Conservation (phyloP, 345 rosid genomes). For the Linum lewisii region DNA sequence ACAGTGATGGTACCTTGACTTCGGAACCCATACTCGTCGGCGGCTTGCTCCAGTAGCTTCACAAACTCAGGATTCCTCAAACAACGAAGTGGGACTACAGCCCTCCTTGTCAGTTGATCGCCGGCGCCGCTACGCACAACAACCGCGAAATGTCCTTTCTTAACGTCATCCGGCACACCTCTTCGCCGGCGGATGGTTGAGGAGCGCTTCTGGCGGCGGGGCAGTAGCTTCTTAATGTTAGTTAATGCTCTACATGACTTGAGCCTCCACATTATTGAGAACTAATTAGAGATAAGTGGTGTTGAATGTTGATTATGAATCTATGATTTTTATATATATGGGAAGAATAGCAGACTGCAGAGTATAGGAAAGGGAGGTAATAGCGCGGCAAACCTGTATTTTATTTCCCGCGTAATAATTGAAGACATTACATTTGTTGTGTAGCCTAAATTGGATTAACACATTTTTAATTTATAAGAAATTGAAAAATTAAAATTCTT, state of each 20-base stretch:
- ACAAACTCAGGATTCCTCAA: neutral
- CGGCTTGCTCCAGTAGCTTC: neutral
- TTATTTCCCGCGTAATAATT: too few species aligned
- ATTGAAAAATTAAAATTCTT: too few species aligned
- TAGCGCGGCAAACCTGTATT: too few species aligned
- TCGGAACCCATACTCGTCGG: neutral
- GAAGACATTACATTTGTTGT: too few species aligned
- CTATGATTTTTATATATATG: too few species aligned
- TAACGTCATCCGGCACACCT: neutral
- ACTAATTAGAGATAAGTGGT: too few species aligned
- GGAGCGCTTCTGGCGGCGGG: neutral
- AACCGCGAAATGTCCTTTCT: neutral
- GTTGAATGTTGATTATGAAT: too few species aligned
- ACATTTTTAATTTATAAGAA: too few species aligned
- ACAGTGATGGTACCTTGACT: neutral
- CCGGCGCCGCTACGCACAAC: neutral
- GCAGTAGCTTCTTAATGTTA: neutral
- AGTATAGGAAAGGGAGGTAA: too few species aligned
- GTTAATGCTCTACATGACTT: neutral
- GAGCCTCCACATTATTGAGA: too few species aligned
- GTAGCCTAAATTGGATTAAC: too few species aligned
- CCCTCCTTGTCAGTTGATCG: neutral
- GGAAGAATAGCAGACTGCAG: too few species aligned
- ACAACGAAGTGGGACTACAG: neutral
- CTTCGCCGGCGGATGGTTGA: neutral